These are phyloP conservation scores for Parasarocladium wereldwijsianum DNA, from an alignment of 2,329 filamentous ascomycete species.

Conservation along the genomic window DNA sequence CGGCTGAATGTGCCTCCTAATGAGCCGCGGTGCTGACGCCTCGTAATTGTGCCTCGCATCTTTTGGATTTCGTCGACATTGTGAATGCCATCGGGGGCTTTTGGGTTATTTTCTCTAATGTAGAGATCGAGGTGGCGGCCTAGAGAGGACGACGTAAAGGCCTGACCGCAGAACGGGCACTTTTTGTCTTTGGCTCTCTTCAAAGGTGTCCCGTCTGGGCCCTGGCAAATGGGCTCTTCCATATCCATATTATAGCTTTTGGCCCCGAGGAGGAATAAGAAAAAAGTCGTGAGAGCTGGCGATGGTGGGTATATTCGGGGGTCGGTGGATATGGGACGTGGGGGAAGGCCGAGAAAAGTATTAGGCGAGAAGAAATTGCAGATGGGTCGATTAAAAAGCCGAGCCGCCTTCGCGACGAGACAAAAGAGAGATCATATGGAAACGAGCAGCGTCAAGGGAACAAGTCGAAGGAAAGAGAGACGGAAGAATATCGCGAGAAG, in stretches of 20 bases:
- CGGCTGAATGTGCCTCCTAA: conserved; percentile 29
- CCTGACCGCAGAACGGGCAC: conserved; percentile 77
- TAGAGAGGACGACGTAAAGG: conserved; percentile 86
- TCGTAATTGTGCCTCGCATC: conserved; percentile 71
- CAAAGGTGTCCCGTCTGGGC: too few relatives aligned
- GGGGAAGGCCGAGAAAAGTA: conserved; percentile 1
- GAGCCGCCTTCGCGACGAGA: background rate
- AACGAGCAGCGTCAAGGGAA: conserved; percentile 1
- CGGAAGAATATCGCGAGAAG: too few relatives aligned
- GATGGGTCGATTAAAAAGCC: background rate
- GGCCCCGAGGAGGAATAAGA: background rate
- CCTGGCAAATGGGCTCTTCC: conserved; percentile 7
- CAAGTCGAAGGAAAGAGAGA: too few relatives aligned
- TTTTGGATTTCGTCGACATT: conserved; percentile 79
- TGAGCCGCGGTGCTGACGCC: conserved; percentile 62
- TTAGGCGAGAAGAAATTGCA: conserved; percentile 1
- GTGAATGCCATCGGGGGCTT: conserved; percentile 73
- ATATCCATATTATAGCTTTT: background rate
- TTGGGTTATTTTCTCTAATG: conserved; percentile 86
- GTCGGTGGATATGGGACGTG: background rate
- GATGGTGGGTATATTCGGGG: background rate
- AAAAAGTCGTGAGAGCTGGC: background rate
- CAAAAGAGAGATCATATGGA: background rate
- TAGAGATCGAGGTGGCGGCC: conserved; percentile 90
- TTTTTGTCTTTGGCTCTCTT: conserved; percentile 81